A percentile compares a stretch with the other conserved stretches of the same genome.
Conservation (phyloP, 2,329 filamentous ascomycete genomes). For the Rhinocladiella mackenziei region DNA sequence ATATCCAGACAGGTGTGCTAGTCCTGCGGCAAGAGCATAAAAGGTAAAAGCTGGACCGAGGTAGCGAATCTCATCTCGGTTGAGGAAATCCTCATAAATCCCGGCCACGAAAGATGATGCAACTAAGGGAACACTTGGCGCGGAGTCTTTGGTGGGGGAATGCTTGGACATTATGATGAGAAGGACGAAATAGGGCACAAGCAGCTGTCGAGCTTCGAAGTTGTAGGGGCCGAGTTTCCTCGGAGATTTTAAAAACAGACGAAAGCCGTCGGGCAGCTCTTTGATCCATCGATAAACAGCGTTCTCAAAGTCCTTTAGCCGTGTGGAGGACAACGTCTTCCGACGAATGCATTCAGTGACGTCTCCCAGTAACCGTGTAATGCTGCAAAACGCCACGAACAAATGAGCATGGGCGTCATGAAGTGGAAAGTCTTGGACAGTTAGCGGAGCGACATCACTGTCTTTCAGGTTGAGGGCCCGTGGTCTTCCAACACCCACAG, state of each 20-base stretch:
- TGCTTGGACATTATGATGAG: conserved; percentile 32
- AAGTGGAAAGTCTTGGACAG: conserved; percentile 11
- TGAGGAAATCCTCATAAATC: conserved; percentile 42
- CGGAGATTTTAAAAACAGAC: conserved; percentile 11
- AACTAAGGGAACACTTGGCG: conserved; percentile 38
- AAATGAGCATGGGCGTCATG: conserved; percentile 8
- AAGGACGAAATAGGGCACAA: conserved; percentile 18
- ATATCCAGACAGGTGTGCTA: conserved; percentile 7
- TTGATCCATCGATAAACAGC: conserved; percentile 24
- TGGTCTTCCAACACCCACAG: conserved; percentile 16
- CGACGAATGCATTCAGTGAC: conserved; percentile 24
- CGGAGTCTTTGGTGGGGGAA: conserved; percentile 32
- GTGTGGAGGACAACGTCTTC: not conserved
- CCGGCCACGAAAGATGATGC: conserved; percentile 42
- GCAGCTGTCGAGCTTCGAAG: conserved; percentile 16
- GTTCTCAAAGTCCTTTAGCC: conserved; percentile 6
- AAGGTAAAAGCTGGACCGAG: conserved; percentile 15
- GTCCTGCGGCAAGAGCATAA: conserved; percentile 14
- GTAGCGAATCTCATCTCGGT: conserved; percentile 35
- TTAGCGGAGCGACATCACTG: conserved; percentile 6
- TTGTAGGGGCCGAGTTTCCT: conserved; percentile 9
- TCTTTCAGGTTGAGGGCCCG: conserved; percentile 16
- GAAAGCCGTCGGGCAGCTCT: conserved; percentile 11
- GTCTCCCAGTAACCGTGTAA: conserved; percentile 16
- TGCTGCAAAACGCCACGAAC: conserved; percentile 14